Conservation (phyloP, 2,329 filamentous ascomycete species). For the Fusarium sp. region DNA sequence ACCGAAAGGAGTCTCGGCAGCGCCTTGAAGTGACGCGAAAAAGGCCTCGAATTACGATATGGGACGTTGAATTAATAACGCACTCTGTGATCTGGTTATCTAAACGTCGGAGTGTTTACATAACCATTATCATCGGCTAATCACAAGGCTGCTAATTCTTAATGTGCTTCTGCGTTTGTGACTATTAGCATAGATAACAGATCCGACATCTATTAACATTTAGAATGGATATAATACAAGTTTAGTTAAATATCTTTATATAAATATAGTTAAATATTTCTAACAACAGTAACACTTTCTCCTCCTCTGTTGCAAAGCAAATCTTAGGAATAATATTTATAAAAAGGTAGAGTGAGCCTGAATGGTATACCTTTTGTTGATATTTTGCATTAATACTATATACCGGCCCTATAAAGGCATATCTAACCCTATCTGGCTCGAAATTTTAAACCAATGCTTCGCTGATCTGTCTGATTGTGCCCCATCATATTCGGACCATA, state of each 20-base stretch:
- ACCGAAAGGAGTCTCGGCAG: rapidly evolving
- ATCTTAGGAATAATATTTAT: not conserved
- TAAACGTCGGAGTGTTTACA: not conserved
- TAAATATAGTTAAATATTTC: no score
- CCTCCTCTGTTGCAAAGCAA: no score
- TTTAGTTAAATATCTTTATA: no score
- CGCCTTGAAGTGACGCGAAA: not conserved
- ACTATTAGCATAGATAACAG: no score
- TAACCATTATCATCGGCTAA: not conserved
- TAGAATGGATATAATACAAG: no score
- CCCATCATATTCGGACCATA: not conserved
- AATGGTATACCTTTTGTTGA: rapidly evolving
- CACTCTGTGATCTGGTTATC: rapidly evolving
- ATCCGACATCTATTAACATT: no score
- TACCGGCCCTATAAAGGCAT: rapidly evolving
- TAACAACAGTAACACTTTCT: no score
- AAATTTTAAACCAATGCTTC: not conserved
- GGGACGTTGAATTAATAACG: not conserved
- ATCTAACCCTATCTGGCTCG: not conserved
- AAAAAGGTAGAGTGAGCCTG: no score
- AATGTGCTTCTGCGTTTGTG: no score
- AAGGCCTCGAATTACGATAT: rapidly evolving
- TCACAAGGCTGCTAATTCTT: no score
- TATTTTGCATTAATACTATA: not conserved
- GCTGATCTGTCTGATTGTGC: not conserved